Percentiles rank a stretch among this genome's conserved stretches.
Evolutionary conservation across 2,329 filamentous ascomycete genomes (phyloP).

Genomic region (Stachybotrys chartarum): DNA sequence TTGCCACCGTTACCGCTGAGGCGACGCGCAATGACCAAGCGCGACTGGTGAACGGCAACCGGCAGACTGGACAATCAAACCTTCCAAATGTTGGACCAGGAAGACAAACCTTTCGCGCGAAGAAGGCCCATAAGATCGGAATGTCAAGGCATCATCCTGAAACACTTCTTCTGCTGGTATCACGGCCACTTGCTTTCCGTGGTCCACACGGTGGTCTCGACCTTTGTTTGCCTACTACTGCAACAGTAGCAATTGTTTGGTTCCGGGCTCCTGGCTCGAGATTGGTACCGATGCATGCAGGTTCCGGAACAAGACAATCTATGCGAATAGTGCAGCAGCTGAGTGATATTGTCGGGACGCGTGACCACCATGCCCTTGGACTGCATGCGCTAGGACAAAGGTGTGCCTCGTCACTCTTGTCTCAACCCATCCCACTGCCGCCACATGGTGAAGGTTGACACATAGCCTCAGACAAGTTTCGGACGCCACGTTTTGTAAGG

Average conservation of each 20-base stretch:
- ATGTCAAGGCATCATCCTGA: constrained; percentile 25
- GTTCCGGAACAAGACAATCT: constrained; percentile 20
- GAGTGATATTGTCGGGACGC: neutral
- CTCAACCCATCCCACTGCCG: neutral
- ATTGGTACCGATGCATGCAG: constrained; percentile 10
- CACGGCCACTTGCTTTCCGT: neutral
- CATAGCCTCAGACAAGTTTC: neutral
- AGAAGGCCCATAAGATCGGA: constrained; percentile 30
- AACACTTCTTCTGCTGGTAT: constrained; percentile 2
- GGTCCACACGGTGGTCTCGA: neutral
- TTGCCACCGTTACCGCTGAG: neutral
- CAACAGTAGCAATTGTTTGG: constrained; percentile 7
- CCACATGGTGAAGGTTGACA: neutral
- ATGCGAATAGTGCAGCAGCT: constrained; percentile 24
- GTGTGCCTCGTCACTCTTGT: neutral
- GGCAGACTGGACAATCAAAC: constrained; percentile 31
- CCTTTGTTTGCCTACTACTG: neutral
- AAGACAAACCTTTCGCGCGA: constrained; percentile 29
- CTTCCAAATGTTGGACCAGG: constrained; percentile 29
- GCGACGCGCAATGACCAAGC: neutral
- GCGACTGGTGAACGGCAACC: constrained; percentile 20
- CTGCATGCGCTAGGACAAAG: too few relatives aligned
- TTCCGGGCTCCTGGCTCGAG: constrained; percentile 1
- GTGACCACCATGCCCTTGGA: too few relatives aligned
- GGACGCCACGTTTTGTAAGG: neutral